A percentile compares a stretch with the other conserved stretches of the same genome.
Conservation (phyloP, 257 asterid species). For the Marsdenia floribunda region DNA sequence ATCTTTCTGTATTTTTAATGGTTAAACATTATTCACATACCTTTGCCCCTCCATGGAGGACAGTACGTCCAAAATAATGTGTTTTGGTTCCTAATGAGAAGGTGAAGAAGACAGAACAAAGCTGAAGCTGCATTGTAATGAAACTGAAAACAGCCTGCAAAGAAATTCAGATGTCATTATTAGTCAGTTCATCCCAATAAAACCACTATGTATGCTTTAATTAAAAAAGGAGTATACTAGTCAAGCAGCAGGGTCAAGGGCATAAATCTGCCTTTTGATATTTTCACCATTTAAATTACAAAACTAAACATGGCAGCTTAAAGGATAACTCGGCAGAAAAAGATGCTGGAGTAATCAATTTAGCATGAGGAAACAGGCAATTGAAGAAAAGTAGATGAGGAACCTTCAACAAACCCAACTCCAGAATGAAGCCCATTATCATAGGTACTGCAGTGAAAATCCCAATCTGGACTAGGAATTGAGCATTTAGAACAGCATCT, state of each 20-base stretch:
- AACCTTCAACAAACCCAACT: constrained; percentile 83
- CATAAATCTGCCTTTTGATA: background rate
- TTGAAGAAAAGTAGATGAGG: constrained; percentile 9
- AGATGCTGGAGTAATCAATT: background rate
- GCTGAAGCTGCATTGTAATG: constrained; percentile 98
- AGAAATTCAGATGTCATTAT: background rate
- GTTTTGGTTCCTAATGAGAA: constrained; percentile 94
- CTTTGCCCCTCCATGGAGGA: constrained; percentile 99
- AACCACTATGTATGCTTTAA: background rate
- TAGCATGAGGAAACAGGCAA: background rate
- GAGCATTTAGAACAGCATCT: constrained; percentile 84
- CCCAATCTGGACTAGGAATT: constrained; percentile 95
- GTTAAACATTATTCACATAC: constrained; percentile 31
- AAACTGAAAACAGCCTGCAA: constrained; percentile 94
- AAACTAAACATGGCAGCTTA: background rate
- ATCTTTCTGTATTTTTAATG: background rate
- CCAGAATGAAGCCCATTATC: constrained; percentile 95
- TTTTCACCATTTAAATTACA: background rate
- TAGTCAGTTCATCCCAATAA: constrained; percentile 1
- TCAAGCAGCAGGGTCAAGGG: background rate
- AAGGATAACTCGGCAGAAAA: background rate
- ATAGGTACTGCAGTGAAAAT: constrained; percentile 96
- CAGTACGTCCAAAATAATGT: constrained; percentile 96
- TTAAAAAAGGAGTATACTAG: background rate
- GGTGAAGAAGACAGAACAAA: constrained; percentile 91